phyloP scores from a whole-genome alignment of 2,329 filamentous ascomycete genomes.

The Pezizomycotina sp. region DNA sequence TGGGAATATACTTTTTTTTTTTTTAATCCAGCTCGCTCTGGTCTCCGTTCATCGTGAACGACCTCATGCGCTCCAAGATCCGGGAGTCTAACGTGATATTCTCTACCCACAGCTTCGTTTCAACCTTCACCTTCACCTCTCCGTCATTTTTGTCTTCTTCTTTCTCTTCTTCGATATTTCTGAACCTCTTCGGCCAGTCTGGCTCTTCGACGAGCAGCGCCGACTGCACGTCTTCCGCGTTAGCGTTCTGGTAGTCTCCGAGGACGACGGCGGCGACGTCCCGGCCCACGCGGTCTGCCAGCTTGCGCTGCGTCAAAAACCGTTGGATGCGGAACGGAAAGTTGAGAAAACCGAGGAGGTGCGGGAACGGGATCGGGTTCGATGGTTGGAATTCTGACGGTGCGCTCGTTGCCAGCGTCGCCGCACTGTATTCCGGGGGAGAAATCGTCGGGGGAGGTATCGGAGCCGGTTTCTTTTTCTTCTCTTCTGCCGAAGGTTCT shows the following conservation, averaged over 20 bases:
- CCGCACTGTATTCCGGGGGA: constrained; percentile 52
- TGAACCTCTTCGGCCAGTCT: constrained; percentile 18
- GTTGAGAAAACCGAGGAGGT: constrained; percentile 81
- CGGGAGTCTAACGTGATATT: no score
- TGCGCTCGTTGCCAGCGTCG: constrained; percentile 45
- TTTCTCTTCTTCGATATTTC: constrained; percentile 5
- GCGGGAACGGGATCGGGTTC: constrained; percentile 59
- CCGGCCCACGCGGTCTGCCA: constrained; percentile 78
- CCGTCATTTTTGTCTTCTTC: constrained; percentile 16
- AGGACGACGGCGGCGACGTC: constrained; percentile 77
- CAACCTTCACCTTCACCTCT: no score
- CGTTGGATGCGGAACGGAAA: constrained; percentile 73
- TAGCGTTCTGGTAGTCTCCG: constrained; percentile 36
- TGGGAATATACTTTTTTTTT: no score
- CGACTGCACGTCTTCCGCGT: constrained; percentile 22
- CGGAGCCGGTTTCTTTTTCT: constrained; percentile 41
- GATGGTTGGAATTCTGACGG: constrained; percentile 60
- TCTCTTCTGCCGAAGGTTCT: constrained; percentile 37
- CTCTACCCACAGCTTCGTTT: no score
- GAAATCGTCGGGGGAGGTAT: constrained; percentile 60
- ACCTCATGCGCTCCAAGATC: no score
- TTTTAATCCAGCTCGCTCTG: no score
- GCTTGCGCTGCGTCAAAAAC: constrained; percentile 65
- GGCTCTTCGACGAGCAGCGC: constrained; percentile 14
- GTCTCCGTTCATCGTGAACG: no score